Percentiles rank a stretch among this genome's conserved stretches.
phyloP scores from a whole-genome alignment of 495 filamentous ascomycete genomes.

The Xylona heveae region DNA sequence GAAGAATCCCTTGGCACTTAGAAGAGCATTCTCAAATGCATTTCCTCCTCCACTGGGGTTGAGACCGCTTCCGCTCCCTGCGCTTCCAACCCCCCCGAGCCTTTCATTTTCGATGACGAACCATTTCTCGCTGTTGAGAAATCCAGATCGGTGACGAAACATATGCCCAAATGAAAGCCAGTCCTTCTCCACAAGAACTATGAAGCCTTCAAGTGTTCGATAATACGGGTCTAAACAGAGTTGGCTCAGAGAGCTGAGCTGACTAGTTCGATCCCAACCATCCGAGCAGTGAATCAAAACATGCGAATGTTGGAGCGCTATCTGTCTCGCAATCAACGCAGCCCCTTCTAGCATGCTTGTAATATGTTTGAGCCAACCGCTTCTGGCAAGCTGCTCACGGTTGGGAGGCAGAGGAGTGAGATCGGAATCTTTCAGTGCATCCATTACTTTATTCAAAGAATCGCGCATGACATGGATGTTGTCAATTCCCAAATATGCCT shows the following conservation, averaged over 20 bases:
- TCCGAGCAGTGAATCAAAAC: conserved; percentile 96
- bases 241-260: conserved; percentile 85
- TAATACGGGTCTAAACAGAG: conserved; percentile 92
- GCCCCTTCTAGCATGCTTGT: conserved; percentile 65
- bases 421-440: conserved; percentile 83
- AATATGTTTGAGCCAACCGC: conserved; percentile 87
- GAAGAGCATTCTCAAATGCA: conserved; percentile 67
- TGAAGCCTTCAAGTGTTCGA: conserved; percentile 86
- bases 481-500: conserved; percentile 90
- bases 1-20: conserved; percentile 80
- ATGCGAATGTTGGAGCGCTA: conserved; percentile 82
- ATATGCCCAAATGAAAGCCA: conserved; percentile 97
- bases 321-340: conserved; percentile 62
- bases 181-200: conserved; percentile 89
- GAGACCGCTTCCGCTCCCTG: conserved; percentile 8
- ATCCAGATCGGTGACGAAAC: conserved; percentile 77
- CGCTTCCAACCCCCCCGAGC: conserved; percentile 23
- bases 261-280: conserved; percentile 93
- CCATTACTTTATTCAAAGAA: conserved; percentile 71
- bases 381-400: conserved; percentile 59
- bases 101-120: conserved; percentile 65
- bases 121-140: conserved; percentile 82
- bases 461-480: conserved; percentile 98
- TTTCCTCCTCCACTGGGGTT: conserved; percentile 35
- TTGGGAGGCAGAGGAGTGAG: conserved; percentile 68